phyloP scores from a whole-genome alignment of 148 eudicot species.

The Nepenthes mirabilis region DNA sequence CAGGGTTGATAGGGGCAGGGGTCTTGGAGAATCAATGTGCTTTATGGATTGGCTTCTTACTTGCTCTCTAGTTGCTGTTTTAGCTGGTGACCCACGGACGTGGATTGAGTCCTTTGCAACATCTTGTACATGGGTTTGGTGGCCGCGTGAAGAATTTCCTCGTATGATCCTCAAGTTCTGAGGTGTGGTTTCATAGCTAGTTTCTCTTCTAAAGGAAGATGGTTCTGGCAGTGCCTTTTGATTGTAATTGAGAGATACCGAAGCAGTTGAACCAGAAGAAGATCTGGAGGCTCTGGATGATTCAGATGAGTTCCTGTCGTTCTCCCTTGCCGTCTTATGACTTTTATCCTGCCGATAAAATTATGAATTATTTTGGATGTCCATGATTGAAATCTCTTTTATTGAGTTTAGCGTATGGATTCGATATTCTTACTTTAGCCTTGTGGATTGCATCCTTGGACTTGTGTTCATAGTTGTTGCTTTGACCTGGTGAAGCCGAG shows the following conservation, averaged over 20 bases:
- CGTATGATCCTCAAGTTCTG: slow-evolving; percentile 14
- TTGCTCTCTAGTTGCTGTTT: slow-evolving; percentile 24
- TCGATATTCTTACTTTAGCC: slow-evolving; percentile 24
- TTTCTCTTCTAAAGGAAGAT: slow-evolving; percentile 14
- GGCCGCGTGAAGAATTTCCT: not conserved
- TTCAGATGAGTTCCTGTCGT: slow-evolving; percentile 28
- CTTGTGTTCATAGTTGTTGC: slow-evolving; percentile 13
- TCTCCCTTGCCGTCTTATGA: slow-evolving; percentile 21
- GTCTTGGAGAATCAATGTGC: slow-evolving; percentile 71
- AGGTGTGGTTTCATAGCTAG: slow-evolving; percentile 17
- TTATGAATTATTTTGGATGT: not conserved
- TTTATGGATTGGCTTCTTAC: slow-evolving; percentile 18
- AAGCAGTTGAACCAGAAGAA: slow-evolving; percentile 42
- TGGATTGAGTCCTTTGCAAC: slow-evolving; percentile 25
- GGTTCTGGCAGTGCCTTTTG: slow-evolving; percentile 20
- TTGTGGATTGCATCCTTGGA: slow-evolving; percentile 12
- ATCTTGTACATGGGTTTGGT: not conserved
- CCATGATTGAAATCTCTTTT: not conserved
- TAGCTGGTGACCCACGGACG: slow-evolving; percentile 28
- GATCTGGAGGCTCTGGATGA: slow-evolving; percentile 51
- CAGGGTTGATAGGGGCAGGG: slow-evolving; percentile 16
- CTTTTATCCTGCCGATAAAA: slow-evolving; percentile 26
- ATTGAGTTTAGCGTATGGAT: not conserved
- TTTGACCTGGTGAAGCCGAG: slow-evolving; percentile 23
- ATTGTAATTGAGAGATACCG: slow-evolving; percentile 34